Conservation (phyloP, 768 basidiomycete species). For the Paxillus ammoniavirescens region DNA sequence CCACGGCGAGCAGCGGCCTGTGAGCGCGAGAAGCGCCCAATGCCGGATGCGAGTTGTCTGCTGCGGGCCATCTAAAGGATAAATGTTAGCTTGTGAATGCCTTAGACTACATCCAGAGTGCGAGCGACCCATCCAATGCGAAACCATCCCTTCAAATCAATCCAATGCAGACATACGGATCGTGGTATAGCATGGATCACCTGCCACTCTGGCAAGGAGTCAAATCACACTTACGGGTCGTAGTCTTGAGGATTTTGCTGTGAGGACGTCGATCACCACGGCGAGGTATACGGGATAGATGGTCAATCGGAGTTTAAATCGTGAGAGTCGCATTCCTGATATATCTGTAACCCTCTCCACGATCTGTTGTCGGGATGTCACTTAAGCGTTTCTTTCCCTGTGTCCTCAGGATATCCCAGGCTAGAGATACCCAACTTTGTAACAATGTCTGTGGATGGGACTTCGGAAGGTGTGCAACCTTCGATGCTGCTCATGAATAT, state of each 20-base stretch:
- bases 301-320: conserved; percentile 8
- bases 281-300: conserved; percentile 11
- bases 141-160: conserved; percentile 8
- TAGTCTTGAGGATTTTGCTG: conserved; percentile 43
- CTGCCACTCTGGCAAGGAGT: conserved; percentile 11
- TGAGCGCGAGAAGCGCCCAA: conserved; percentile 83
- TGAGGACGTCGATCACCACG: conserved; percentile 27
- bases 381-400: no score
- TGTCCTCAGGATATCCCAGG: conserved; percentile 1
- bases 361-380: no score
- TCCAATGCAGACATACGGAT: not conserved
- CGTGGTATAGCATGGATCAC: not conserved
- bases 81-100: conserved; percentile 15
- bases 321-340: conserved; percentile 25
- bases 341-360: not conserved
- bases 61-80: conserved; percentile 74
- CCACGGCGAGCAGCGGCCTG: conserved; percentile 78
- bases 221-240: conserved; percentile 38
- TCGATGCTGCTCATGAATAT: not conserved
- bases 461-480: conserved; percentile 23
- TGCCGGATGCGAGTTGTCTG: conserved; percentile 77
- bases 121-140: conserved; percentile 33
- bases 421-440: conserved; percentile 23
- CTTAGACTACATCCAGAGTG: conserved; percentile 33
- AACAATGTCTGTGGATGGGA: conserved; percentile 21